Evolutionary conservation across 495 filamentous ascomycete genomes (phyloP), one percentile per base, ranked within the genome.

Genomic region (Podospora pseudocomata): DNA sequence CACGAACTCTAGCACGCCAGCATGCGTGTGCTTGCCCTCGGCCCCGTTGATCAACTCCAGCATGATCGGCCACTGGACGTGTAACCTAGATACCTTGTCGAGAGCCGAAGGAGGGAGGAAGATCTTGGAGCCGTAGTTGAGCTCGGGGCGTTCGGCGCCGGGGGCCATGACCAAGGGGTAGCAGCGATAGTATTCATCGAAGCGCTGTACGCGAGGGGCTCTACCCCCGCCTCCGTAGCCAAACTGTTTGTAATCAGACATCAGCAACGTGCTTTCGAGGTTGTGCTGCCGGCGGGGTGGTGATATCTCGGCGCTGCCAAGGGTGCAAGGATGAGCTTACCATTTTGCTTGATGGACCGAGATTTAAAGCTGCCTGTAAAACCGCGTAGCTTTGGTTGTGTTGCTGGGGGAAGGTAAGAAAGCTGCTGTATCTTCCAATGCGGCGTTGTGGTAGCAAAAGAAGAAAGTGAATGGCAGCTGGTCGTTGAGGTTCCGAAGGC

Each of bases 101-200:
- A 99, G 85, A 13, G 95, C 94, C 44, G 92, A 96, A 2, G 96
- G 92, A 18, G 95, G 96, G 75, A 99, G 88, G 73, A 99, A 90
- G 72, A 98, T 93, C 81, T 99, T 99, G 80, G 94, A 95, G 67
- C 95, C 95, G 76, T 94, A 93, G 82, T 97, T 98, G 65, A 96
- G 89, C 64, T 92, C 89, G 65, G 92, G 91, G 75, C 94, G 86
- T 70, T 97, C 95, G 26, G 92, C 87, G 6, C 95, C 93, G n/a
- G 94, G 92, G 67, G 96, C 86, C 93, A 98, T 97, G 72, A 89
- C 88, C 67, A 96, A 84, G 20, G 95, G 96, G 74, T 98, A 99
- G 81, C 92, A 96, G 39, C 95, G 91, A 78, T 96, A 97, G 78
- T 95, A 97, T 79, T 97, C 96, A 80, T 99, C 94, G 81, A 98